Conservation (phyloP, 78 protist genomes). For the Tieghemostelium lacteum region DNA sequence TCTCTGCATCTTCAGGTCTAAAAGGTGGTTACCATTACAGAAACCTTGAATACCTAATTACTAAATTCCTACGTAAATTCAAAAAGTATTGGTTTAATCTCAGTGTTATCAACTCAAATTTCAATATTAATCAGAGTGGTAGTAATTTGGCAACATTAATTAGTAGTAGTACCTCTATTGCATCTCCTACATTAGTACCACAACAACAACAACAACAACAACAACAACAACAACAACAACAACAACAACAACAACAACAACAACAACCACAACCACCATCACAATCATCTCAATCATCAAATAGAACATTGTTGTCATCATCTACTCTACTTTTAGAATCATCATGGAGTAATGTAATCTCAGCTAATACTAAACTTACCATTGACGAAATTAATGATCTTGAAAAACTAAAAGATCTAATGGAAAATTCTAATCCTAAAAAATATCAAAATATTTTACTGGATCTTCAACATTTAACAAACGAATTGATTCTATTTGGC, state of each 20-base stretch:
- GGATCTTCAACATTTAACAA: conserved; percentile 66
- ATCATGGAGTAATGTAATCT: background rate
- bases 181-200: too few species aligned
- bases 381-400: conserved; percentile 23
- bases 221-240: conserved; percentile 6
- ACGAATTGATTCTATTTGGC: conserved; percentile 67
- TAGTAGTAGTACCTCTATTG: background rate
- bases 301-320: background rate
- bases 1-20: conserved; percentile 67
- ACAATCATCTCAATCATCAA: background rate
- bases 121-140: too few species aligned
- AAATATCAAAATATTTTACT: conserved; percentile 28
- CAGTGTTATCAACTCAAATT: too few species aligned
- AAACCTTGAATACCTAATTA: conserved; percentile 25
- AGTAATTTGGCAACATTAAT: background rate
- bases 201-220: too few species aligned
- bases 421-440: background rate
- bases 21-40: conserved; percentile 77
- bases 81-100: conserved; percentile 61
- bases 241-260: background rate
- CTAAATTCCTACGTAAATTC: conserved; percentile 47
- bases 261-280: conserved; percentile 3
- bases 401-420: conserved; percentile 1
- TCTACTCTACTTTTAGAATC: background rate
- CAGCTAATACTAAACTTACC: background rate